phyloP scores from a whole-genome alignment of 1,284 basidiomycete species.

The Phellinidium pouzarii region DNA sequence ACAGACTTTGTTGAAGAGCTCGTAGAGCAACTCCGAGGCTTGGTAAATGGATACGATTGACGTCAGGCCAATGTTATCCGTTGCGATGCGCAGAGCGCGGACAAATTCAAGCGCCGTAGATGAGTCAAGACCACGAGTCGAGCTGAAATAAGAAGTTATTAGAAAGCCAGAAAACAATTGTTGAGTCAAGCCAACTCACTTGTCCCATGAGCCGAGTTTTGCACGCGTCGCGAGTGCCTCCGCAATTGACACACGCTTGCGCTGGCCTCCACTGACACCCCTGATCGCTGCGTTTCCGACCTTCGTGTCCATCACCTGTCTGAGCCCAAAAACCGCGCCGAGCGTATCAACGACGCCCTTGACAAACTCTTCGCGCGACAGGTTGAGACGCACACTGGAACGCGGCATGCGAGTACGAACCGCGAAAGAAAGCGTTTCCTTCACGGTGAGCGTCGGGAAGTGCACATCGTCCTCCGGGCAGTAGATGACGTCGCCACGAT shows the following conservation, averaged over 20 bases:
- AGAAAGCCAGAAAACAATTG: too few relatives aligned
- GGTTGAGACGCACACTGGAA: conserved; percentile 23
- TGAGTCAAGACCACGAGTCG: conserved; percentile 45
- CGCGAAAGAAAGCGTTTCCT: conserved; percentile 27
- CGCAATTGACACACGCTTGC: conserved; percentile 72
- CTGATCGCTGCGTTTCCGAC: conserved; percentile 39
- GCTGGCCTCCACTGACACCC: conserved; percentile 48
- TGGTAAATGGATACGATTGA: conserved; percentile 60
- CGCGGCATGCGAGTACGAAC: conserved; percentile 23
- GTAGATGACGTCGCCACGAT: conserved; percentile 24
- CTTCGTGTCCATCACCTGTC: conserved; percentile 34
- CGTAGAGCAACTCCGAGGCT: conserved; percentile 42
- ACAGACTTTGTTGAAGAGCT: conserved; percentile 56
- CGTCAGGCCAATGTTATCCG: conserved; percentile 43
- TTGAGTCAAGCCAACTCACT: conserved; percentile 34
- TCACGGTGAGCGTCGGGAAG: conserved; percentile 33
- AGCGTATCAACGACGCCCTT: conserved; percentile 30
- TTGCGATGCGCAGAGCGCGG: conserved; percentile 46
- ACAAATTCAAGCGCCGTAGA: conserved; percentile 56
- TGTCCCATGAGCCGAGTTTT: conserved; percentile 67
- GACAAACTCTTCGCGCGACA: conserved; percentile 26
- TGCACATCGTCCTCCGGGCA: conserved; percentile 31
- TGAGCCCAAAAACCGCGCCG: conserved; percentile 38
- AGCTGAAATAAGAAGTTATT: conserved; percentile 19
- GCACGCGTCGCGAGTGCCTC: conserved; percentile 59